These are phyloP conservation scores for Aspergillus tamarii DNA, from an alignment of 2,329 filamentous ascomycete genomes.

Conservation along the genomic window DNA sequence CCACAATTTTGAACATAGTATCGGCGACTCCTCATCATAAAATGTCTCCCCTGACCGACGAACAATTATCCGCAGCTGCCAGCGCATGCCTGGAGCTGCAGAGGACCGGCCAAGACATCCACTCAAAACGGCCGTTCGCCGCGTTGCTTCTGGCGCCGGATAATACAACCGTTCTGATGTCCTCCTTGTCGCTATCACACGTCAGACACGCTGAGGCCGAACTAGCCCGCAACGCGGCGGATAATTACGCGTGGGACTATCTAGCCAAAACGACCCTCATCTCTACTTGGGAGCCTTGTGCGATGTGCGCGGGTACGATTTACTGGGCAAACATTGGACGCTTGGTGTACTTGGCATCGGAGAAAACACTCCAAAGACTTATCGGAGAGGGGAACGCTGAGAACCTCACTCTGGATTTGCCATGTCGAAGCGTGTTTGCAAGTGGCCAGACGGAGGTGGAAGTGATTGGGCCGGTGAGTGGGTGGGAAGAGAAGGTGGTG, in stretches of 20 bases:
- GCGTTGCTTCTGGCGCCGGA: conserved; percentile 54
- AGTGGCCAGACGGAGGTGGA: conserved; percentile 55
- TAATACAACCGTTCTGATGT: conserved; percentile 53
- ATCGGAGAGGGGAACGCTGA: conserved; percentile 54
- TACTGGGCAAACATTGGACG: conserved; percentile 60
- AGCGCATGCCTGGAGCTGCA: conserved; percentile 48
- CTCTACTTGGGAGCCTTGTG: conserved; percentile 60
- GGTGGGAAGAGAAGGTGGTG: conserved; percentile 49
- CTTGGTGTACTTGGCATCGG: conserved; percentile 55
- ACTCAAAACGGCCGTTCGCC: conserved; percentile 55
- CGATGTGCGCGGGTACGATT: conserved; percentile 55
- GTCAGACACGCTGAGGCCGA: conserved; percentile 58
- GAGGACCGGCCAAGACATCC: conserved; percentile 43
- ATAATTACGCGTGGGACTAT: conserved; percentile 53
- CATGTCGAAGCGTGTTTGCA: conserved; percentile 52
- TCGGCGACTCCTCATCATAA: not conserved
- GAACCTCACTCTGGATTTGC: conserved; percentile 57
- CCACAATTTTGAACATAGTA: not conserved
- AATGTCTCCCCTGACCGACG: conserved; percentile 34
- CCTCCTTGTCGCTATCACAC: conserved; percentile 56
- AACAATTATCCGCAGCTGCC: conserved; percentile 47
- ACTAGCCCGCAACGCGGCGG: conserved; percentile 53
- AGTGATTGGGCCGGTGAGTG: conserved; percentile 52
- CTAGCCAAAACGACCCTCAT: conserved; percentile 55
- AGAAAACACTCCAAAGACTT: conserved; percentile 49